Evolutionary conservation across 306 rosid species (phyloP).

Genomic region (Quercus suber): DNA sequence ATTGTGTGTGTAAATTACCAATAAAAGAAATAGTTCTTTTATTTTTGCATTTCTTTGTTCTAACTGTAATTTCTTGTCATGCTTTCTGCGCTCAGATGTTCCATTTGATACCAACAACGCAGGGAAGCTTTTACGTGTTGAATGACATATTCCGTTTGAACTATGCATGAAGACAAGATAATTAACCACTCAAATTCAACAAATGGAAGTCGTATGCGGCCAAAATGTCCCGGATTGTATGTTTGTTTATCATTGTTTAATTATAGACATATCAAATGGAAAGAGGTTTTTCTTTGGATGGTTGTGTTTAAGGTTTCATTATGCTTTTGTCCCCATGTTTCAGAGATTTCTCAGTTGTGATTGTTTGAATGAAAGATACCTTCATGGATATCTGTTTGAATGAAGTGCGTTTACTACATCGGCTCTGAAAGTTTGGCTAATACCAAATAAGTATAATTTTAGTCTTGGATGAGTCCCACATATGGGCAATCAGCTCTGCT

Average conservation of each 20-base stretch:
- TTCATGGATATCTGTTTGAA: slow-evolving; percentile 28
- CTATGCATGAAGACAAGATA: slow-evolving; percentile 62
- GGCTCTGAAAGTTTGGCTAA: background rate
- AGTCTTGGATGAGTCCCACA: background rate
- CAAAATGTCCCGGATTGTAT: slow-evolving; percentile 12
- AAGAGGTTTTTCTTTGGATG: slow-evolving; percentile 35
- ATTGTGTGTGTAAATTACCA: background rate
- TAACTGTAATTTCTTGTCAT: background rate
- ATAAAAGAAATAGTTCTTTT: background rate
- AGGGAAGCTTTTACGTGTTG: slow-evolving; percentile 80
- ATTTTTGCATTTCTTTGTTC: background rate
- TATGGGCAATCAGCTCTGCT: background rate
- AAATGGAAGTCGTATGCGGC: slow-evolving; percentile 8
- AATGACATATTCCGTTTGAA: slow-evolving; percentile 95
- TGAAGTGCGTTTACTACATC: slow-evolving; percentile 14
- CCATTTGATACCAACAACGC: slow-evolving; percentile 94
- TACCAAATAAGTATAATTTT: background rate
- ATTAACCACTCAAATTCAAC: background rate
- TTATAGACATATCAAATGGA: slow-evolving; percentile 34
- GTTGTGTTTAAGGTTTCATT: slow-evolving; percentile 31
- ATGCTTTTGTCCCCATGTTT: slow-evolving; percentile 16
- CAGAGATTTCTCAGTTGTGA: slow-evolving; percentile 35
- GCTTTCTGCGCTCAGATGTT: slow-evolving; percentile 71
- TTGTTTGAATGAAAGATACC: slow-evolving; percentile 31
- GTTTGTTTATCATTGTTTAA: slow-evolving; percentile 33